Percentiles rank a stretch among this genome's conserved stretches.
These are phyloP conservation scores for Talaromyces sp. DNA, from an alignment of 2,329 filamentous ascomycete species.

Conservation along the genomic window DNA sequence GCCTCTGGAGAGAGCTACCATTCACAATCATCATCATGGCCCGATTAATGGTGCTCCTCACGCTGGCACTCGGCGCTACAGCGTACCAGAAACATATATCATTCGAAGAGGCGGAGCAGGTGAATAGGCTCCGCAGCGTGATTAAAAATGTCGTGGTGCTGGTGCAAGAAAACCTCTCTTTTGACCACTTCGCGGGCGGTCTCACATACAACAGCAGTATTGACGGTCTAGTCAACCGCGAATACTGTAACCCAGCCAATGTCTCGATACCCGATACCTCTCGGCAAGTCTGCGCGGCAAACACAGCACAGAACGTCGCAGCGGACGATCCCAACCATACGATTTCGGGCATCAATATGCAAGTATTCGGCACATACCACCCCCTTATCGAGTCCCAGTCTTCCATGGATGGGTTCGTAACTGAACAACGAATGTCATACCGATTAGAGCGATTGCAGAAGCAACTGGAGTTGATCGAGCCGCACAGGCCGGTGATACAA, in stretches of 20 bases:
- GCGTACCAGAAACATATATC: conserved; percentile 3
- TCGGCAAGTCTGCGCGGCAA: conserved; percentile 39
- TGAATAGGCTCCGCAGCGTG: not conserved
- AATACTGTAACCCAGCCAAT: conserved; percentile 47
- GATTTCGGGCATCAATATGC: conserved; percentile 48
- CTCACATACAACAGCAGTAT: conserved; percentile 41
- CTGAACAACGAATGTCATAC: conserved; percentile 44
- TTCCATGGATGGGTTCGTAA: conserved; percentile 47
- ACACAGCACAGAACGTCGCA: conserved; percentile 34
- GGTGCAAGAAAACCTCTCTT: conserved; percentile 48
- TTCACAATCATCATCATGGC: not conserved
- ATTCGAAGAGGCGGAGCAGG: not conserved
- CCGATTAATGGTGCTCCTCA: not conserved
- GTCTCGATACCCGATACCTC: conserved; percentile 23
- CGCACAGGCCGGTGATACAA: not conserved
- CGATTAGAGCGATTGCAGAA: conserved; percentile 1
- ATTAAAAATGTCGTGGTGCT: conserved; percentile 55
- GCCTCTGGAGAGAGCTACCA: not conserved
- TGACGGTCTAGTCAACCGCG: conserved; percentile 34
- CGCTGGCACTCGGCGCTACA: not conserved
- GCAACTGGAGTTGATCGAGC: not conserved
- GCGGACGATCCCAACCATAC: conserved; percentile 49
- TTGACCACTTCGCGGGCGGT: conserved; percentile 47
- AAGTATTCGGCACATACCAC: conserved; percentile 45
- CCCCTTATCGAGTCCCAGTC: conserved; percentile 29